Evolutionary conservation across 306 rosid genomes (phyloP), one percentile per base, ranked within the genome.

Genomic region (Betula pendula): DNA sequence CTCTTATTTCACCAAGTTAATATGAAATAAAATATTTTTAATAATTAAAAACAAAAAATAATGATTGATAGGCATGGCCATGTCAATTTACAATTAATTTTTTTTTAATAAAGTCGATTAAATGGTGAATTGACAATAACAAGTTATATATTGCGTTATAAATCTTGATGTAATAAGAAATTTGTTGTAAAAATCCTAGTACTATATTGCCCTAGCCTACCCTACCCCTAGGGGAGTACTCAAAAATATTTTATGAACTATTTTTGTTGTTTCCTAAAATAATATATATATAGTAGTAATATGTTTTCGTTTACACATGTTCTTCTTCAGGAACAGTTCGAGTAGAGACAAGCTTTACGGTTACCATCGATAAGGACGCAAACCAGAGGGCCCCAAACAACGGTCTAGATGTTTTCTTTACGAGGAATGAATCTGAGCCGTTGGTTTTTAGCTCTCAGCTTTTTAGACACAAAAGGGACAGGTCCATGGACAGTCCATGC

Each of bases 401-500:
- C 80, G 82, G 86, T 9, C 22, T 10, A 50, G 80, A 85, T 75
- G 16, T 1, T 2, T 59, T 14, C 33, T 60, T 62, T 55, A 6
- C 25, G 17, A 22, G 59, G n/a, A 6, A 19, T 3, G 15, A 50
- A 78, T 79, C 56, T 38, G 19, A 11, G 65, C 87, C 87, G 86
- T 84, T 56, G 71, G 55, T 58, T 78, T 42, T 6, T 51, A 19
- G 0, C 33, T 47, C 62, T 75, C 88, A 73, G 83, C 84, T 84
- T 86, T 82, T 80, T 31, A 74, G 84, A 79, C 81, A 74, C 16
- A 22, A 78, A 85, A 79, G 81, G 74, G 87, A 76, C 87, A 79
- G 87, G 70, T 82, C 87, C 56, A 78, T 56, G 60, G 71, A 77
- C 53, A n/a, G n/a, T 80, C 80, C 90, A 80, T 79, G 84, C 82